Evolutionary conservation across 192 early-diverging fungal species (phyloP), one percentile per base, ranked within the genome.

Genomic region (Chytriomyces hyalinus): DNA sequence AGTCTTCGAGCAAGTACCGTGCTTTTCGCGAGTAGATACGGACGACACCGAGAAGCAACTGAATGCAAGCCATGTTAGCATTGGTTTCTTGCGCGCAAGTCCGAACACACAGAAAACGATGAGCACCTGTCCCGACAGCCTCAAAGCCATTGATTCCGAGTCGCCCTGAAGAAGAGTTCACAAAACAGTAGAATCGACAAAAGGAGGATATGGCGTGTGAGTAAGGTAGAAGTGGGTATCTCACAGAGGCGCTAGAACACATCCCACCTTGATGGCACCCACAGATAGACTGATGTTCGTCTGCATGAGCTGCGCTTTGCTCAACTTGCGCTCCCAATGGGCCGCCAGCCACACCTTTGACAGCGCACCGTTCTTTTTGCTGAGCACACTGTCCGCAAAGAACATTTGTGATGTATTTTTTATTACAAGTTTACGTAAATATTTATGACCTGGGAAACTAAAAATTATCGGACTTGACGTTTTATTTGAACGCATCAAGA

Each of bases 261-360:
- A 36, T 2, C 36, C 36, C 13, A 57, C 53, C 20, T 57, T 20
- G 53, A 91, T 44, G 92, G 59, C 81, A 93, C 93, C 90, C 71
- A 98, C 94, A 1, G 96, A 93, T 22, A 84, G 88, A 57, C 92
- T 85, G 61, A 99, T 91, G 83, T 96, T 95, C n/a, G 98, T 93
- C 67, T 97, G 94, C 61, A 98, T 79, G 67, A 97, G 91, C 86
- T 99, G 96, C 6, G 90, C 84, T 80, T 99, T 99, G 72, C 92
- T 93, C 45, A 99, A 85, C 88, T 99, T 99, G 80, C 93, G 87
- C 84, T 99, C 98, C 91, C 93, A 94, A 76, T 98, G 95, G 44
- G 97, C 94, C 13, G 98, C 98, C 22, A 99, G 90, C 98, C 98
- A 99, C 71, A 98, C 94, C 80, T 94, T 94, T 69, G 95, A 94